Evolutionary conservation across 768 basidiomycete genomes (phyloP), one percentile per base, ranked within the genome.

Genomic region (Leccinellum rugosiceps): DNA sequence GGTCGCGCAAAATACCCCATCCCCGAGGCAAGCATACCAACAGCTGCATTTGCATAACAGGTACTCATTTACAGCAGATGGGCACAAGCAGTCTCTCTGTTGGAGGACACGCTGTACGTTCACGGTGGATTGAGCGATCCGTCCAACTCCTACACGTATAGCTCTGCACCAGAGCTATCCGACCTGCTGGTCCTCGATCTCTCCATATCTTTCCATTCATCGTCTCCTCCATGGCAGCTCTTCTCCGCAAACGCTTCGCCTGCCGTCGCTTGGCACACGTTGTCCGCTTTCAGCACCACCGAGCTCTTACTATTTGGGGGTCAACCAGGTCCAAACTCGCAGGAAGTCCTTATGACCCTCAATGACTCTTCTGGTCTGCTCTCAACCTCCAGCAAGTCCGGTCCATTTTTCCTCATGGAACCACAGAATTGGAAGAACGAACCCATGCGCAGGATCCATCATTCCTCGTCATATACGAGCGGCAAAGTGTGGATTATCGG

Each of bases 41-140:
- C 25, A 2, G 6, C 6, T 21, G 30, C 8, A 9, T 30, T 41
- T 23, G 28, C n/a, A 43, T 6, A 28, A 45, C 49, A 55, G 44
- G 17, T 19, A 31, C 61, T 64, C 31, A 68, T 38, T 28, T n/a
- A 25, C 15, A 38, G 21, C 45, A 94, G 94, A 77, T 96, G 94
- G 94, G 94, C 87, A 28, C 91, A 92, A 61, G 88, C 90, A 5
- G 74, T 77, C 1, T 80, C 83, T 19, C 65, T 87, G 44, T 69
- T 88, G 23, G 76, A 81, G 64, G 78, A 83, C 59, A 76, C 77
- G 11, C 76, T 95, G 44, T 84, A 84, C 67, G 74, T 94, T 43
- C 85, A 90, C 57, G 94, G 93, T 35, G 94, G 94, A 49, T 85
- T 91, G 68, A 87, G 85, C 41, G 90, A 93, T 71, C 77, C 79